Conservation (phyloP, 305 asterid genomes). For the Solanum aculeatissimum region DNA sequence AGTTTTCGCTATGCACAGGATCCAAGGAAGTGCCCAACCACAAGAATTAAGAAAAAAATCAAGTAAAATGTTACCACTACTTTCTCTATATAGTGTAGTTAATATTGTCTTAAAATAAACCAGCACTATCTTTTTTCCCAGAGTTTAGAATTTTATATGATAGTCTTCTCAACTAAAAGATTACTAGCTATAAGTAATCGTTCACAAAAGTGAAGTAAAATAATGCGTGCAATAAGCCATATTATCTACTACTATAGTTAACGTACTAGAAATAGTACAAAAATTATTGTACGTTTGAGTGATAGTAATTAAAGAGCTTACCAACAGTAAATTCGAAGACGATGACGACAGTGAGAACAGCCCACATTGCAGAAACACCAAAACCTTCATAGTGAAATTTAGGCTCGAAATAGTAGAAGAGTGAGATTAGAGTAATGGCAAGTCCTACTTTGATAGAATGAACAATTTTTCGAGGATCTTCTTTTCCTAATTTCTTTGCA, state of each 20-base stretch:
- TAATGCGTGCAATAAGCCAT: no score
- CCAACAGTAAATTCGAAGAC: conserved; percentile 40
- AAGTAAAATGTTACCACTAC: not conserved
- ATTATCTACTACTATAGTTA: no score
- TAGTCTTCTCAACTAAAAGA: not conserved
- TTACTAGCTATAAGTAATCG: no score
- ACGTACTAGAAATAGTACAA: no score
- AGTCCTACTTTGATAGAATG: conserved; percentile 54
- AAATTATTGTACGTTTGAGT: no score
- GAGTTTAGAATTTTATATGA: not conserved
- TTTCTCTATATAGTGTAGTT: no score
- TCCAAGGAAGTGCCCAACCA: no score
- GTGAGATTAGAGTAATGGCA: conserved; percentile 42
- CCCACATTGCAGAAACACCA: conserved; percentile 56
- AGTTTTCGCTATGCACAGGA: no score
- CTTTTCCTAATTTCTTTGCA: conserved; percentile 32
- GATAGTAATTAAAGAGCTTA: not conserved
- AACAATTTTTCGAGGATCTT: conserved; percentile 59
- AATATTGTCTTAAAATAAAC: not conserved
- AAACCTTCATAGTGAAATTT: conserved; percentile 23
- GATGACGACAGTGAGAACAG: conserved; percentile 41
- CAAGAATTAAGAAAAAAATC: no score
- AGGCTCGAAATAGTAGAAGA: conserved; percentile 44
- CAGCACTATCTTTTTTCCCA: not conserved
- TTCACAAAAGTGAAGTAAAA: no score